phyloP scores from a whole-genome alignment of 1,284 basidiomycete species.

The Ceratobasidium papillatum region DNA sequence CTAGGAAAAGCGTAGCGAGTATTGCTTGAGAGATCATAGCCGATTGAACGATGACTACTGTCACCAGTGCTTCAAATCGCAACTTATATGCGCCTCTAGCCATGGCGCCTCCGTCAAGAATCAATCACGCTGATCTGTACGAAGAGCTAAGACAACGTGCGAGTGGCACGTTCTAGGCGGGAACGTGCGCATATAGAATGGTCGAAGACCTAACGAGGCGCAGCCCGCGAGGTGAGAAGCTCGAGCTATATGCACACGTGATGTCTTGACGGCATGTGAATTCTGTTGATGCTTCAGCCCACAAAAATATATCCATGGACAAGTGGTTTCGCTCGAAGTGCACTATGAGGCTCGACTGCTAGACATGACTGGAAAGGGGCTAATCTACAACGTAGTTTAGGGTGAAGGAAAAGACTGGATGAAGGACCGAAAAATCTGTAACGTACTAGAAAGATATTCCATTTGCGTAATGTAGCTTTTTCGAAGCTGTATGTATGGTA shows the following conservation, averaged over 20 bases:
- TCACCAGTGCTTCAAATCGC: neutral
- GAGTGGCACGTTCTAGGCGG: neutral
- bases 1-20: neutral
- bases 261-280: neutral
- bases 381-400: no score
- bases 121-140: neutral
- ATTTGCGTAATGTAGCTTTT: no score
- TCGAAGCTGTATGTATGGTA: no score
- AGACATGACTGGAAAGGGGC: no score
- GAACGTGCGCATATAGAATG: neutral
- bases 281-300: neutral
- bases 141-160: neutral
- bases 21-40: neutral
- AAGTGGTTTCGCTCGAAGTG: no score
- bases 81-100: neutral
- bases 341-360: no score
- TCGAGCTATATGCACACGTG: no score
- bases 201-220: neutral
- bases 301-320: neutral
- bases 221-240: neutral
- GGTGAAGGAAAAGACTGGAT: no score
- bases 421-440: no score
- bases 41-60: neutral
- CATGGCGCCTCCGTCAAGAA: neutral
- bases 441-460: no score